A percentile compares a stretch with the other conserved stretches of the same genome.
phyloP scores from a whole-genome alignment of 371 early-diverging fungal species.

The Batrachochytrium dendrobatidis region DNA sequence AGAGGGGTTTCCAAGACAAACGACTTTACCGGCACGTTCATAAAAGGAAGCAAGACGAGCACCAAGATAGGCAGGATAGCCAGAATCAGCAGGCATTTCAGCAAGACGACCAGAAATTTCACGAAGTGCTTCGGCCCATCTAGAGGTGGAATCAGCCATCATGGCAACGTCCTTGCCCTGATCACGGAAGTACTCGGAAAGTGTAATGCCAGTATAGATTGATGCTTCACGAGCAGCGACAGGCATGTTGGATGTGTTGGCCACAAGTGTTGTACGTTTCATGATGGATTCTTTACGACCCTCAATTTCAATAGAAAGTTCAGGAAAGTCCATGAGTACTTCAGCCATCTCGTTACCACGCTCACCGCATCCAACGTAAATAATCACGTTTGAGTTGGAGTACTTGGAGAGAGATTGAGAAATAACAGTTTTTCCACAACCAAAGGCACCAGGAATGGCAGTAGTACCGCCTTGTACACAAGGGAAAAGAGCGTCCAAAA shows the following conservation, averaged over 20 bases:
- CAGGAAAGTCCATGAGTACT: constrained; percentile 99
- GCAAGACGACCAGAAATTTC: constrained; percentile 99
- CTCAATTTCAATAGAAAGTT: constrained; percentile 85
- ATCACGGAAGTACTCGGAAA: constrained; percentile 99
- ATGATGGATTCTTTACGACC: constrained; percentile 97
- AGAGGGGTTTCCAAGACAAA: constrained; percentile 92
- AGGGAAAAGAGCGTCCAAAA: constrained; percentile 99
- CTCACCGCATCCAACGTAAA: constrained; percentile 99
- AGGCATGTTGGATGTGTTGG: constrained; percentile 99
- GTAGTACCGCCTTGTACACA: constrained; percentile 99
- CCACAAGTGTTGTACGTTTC: constrained; percentile 99
- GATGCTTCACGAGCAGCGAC: constrained; percentile 99
- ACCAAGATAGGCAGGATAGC: constrained; percentile 99
- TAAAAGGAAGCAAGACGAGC: constrained; percentile 99
- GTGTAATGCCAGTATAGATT: constrained; percentile 99
- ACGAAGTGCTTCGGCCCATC: constrained; percentile 99
- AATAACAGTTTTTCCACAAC: constrained; percentile 99
- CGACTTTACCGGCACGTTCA: constrained; percentile 98
- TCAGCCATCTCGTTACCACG: constrained; percentile 99
- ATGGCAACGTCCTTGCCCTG: constrained; percentile 99
- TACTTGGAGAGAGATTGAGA: constrained; percentile 99
- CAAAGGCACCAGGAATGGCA: constrained; percentile 99
- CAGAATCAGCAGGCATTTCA: constrained; percentile 99
- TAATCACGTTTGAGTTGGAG: constrained; percentile 99
- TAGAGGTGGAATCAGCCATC: constrained; percentile 99